Evolutionary conservation across 805 yeast genomes (phyloP).

Genomic region (Candida yuanshanica): DNA sequence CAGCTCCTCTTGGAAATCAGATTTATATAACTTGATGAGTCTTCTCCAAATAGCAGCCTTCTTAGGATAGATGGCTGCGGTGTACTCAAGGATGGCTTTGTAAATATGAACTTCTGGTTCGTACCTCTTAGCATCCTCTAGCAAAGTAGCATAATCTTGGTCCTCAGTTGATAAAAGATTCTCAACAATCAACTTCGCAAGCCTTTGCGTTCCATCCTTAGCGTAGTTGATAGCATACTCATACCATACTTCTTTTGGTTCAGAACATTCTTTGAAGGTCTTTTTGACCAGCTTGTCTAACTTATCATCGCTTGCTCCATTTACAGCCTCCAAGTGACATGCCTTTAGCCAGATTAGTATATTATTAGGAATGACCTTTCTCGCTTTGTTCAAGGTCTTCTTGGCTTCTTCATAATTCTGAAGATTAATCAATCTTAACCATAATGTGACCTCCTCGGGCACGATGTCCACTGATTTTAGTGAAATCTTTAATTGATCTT

Average conservation of each 20-base stretch:
- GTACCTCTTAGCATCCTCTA: constrained; percentile 20
- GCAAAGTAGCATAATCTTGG: constrained; percentile 20
- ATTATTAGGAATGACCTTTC: constrained; percentile 44
- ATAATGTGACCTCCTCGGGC: constrained; percentile 58
- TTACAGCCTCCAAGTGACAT: constrained; percentile 58
- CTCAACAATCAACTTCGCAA: constrained; percentile 50
- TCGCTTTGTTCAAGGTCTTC: constrained; percentile 50
- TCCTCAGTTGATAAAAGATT: constrained; percentile 32
- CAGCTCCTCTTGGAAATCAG: constrained; percentile 26
- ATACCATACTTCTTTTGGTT: constrained; percentile 46
- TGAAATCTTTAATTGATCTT: constrained; percentile 48
- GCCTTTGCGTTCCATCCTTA: constrained; percentile 34
- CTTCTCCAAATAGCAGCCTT: constrained; percentile 43
- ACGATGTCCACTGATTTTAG: constrained; percentile 63
- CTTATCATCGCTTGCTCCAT: constrained; percentile 36
- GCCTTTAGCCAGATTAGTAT: constrained; percentile 66
- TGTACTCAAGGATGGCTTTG: constrained; percentile 41
- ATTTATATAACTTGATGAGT: constrained; percentile 34
- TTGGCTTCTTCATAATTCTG: constrained; percentile 44
- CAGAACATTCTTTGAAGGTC: constrained; percentile 39
- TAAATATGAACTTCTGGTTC: constrained; percentile 15
- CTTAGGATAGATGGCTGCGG: constrained; percentile 42
- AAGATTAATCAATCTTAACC: constrained; percentile 52
- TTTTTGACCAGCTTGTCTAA: constrained; percentile 43
- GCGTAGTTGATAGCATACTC: constrained; percentile 51